Base-by-base conservation (phyloP, 345 rosid species). In the Melaleuca alternifolia region DNA sequence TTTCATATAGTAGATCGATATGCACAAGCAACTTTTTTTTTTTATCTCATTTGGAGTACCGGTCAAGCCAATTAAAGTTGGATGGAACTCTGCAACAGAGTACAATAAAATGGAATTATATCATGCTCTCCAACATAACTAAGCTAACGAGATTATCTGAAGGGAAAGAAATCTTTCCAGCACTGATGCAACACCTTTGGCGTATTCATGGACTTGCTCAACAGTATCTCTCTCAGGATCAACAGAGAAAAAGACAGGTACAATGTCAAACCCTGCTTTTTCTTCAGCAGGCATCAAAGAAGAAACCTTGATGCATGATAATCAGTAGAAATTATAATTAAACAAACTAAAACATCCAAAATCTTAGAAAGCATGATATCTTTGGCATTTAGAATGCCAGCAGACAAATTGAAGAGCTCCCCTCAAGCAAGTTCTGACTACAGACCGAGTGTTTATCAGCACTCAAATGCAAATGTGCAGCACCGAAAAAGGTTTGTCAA, bases 201-300 rank as follows among this genome's bases (percentile, higher is more conserved):
- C 96, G 85, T 96, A 96, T 89, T 97, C 99, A 44, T 90, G 94
- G 83, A 96, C 96, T 95, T 95, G 99, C 89, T 95, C 96, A 83
- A 93, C 94, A 4, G 96, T 93, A 91, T 97, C 99, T 91, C 98
- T 93, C 94, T 95, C 99, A 51, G 99, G 99, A 90, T 97, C 99
- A 84, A 97, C 96, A 87, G 97, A 94, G 87, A 97, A 94, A 89
- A 96, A 97, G 56, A 96, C 90, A 75, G 98, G 98, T 48, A 93
- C 93, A 82, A 97, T 90, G 76, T 95, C 98, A 54, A 94, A 83
- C 82, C 98, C 97, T 0, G 92, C 90, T 48, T 95, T 96, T 82
- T 92, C 96, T 93, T 95, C 99, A 95, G 85, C 61, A 85, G 82
- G 88, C 77, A 88, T 81, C 85, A 57, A 61, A 86, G 54, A 51